Base-by-base conservation (phyloP, 306 rosid genomes). In the Vigna trinervia region DNA sequence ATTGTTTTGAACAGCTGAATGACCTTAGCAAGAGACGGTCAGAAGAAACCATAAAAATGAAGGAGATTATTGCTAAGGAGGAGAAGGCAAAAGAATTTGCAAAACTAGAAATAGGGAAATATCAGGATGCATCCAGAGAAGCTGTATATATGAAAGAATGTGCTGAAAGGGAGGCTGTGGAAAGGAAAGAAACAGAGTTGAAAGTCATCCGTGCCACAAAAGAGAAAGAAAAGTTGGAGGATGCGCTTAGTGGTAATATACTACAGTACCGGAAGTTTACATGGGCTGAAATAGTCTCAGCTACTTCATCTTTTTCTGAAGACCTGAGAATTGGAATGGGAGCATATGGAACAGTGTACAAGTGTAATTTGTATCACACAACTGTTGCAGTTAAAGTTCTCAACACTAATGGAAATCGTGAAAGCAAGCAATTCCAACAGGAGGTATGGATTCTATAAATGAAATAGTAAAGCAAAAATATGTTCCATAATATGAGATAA, bases 331-430 rank as follows among this genome's bases (percentile, higher is more conserved):
- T 96, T 58, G 99, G 99, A 78, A 82, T 76, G 86, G 99, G 99
- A 52, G 98, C 98, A 1, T 86, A 90, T 73, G 99, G 96, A 81
- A 77, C 75, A 13, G 90, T 96, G 19, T 96, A 92, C 65, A 90
- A 84, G 87, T 86, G 99, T 83, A 88, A n/a, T 80, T 84, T 96
- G 88, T 87, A 89, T 86, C 92, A 96, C 72, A 92, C 98, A 76
- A 84, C 88, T 78, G 97, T 85, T 39, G 99, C 96, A n/a, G 99
- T 92, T 65, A 96, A 96, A 88, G 91, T 89, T 86, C 96, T 91
- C 38, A 89, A 81, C 76, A 79, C 97, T 57, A 71, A 74, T 58
- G 97, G 83, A 65, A 84, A 60, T 83, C 83, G 69, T 70, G 68
- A 85, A 59, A 87, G 28, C 77, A 87, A 77, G 82, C 98, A 92